Evolutionary conservation across 805 yeast genomes (phyloP).

Genomic region (Suhomyces kilbournensis): DNA sequence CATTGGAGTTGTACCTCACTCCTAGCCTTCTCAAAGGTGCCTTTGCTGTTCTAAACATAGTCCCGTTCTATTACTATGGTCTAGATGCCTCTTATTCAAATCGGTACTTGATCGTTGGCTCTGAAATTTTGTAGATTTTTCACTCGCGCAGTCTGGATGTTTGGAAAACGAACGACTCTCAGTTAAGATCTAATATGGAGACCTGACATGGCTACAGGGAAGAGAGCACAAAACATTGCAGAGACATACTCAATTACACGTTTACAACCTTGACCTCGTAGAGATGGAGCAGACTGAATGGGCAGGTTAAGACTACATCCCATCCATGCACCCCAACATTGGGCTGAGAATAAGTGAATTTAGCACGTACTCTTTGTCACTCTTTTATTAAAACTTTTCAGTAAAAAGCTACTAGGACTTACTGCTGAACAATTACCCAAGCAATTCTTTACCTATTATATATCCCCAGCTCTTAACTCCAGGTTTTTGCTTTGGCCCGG

Average conservation of each 20-base stretch:
- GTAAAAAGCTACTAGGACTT: background rate
- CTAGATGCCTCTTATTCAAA: background rate
- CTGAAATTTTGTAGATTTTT: constrained; percentile 2
- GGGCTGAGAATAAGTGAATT: background rate
- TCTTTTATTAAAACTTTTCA: background rate
- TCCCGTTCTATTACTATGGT: background rate
- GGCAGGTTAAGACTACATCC: background rate
- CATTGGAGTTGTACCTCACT: constrained; percentile 7
- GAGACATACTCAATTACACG: background rate
- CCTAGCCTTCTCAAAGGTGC: constrained; percentile 4
- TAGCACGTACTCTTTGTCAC: background rate
- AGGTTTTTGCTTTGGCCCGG: background rate
- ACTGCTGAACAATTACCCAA: background rate
- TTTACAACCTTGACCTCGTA: background rate
- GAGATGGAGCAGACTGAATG: background rate
- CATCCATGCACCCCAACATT: background rate
- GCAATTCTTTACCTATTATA: background rate
- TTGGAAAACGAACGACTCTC: constrained; percentile 1
- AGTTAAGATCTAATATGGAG: background rate
- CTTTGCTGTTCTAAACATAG: constrained; percentile 1
- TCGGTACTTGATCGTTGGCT: background rate
- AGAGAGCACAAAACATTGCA: background rate
- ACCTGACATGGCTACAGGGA: background rate
- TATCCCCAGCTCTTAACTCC: background rate
- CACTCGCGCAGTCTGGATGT: constrained; percentile 2